These are phyloP conservation scores for Aciculoconidium aculeatum DNA, from an alignment of 805 yeast genomes.

Conservation along the genomic window DNA sequence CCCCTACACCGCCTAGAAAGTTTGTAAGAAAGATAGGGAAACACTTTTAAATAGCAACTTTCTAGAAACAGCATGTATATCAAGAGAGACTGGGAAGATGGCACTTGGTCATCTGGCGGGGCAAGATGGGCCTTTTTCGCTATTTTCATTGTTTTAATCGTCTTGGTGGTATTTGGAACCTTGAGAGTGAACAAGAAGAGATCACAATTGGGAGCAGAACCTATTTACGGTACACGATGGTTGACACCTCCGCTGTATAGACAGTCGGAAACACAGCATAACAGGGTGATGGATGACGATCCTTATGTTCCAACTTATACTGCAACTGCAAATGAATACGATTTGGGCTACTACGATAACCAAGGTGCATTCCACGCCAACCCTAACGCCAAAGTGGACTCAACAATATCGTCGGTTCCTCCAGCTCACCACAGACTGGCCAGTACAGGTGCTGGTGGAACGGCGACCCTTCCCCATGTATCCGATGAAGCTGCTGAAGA, in stretches of 20 bases:
- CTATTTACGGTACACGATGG: constrained; percentile 77
- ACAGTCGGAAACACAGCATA: constrained; percentile 57
- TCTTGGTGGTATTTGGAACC: constrained; percentile 45
- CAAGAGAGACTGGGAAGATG: constrained; percentile 6
- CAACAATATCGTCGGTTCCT: constrained; percentile 12
- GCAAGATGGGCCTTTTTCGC: constrained; percentile 67
- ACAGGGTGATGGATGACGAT: constrained; percentile 42
- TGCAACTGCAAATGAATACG: constrained; percentile 59
- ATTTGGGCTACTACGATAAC: constrained; percentile 72
- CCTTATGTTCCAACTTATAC: constrained; percentile 65
- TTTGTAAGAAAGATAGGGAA: background rate
- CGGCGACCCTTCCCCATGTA: constrained; percentile 7
- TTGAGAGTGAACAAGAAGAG: constrained; percentile 52
- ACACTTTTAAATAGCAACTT: background rate
- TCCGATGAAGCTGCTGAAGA: constrained; percentile 8
- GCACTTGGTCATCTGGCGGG: constrained; percentile 20
- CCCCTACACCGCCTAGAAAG: background rate
- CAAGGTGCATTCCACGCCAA: constrained; percentile 43
- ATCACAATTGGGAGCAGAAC: constrained; percentile 42
- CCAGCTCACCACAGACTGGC: constrained; percentile 18
- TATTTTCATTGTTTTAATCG: constrained; percentile 44
- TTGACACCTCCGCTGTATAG: constrained; percentile 78
- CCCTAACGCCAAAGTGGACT: constrained; percentile 22
- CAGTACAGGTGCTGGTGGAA: constrained; percentile 12
- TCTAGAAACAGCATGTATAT: constrained; percentile 7